Base-by-base conservation (phyloP, 805 yeast genomes). In the Yarrowia deformans region DNA sequence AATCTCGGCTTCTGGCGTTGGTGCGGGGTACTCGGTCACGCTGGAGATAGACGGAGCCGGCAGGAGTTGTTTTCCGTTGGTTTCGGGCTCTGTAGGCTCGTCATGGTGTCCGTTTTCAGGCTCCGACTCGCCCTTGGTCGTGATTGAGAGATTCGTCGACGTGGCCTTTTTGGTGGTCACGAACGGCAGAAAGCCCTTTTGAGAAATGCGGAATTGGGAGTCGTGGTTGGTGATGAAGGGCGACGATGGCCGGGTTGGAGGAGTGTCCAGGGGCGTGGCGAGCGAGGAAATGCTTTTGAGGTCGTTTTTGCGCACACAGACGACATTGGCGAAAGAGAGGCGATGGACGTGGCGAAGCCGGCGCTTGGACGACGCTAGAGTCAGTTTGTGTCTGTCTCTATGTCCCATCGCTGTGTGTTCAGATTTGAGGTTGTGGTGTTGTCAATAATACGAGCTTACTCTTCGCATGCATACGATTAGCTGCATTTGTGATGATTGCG, bases 331-430 rank as follows among this genome's bases (percentile, higher is more conserved):
- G 18, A 63, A 63, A 8, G 56, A 63, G 13, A 63, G n/a, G 18
- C 68, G 55, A 32, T 48, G 55, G 34, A 63, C 56, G 68, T 63
- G 68, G 29, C 68, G 55, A 6, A 63, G 56, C 34, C 68, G 68
- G 37, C 68, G 43, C 50, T 63, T 48, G 68, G 56, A 63, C 55
- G 68, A 40, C 45, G 68, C 68, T 29, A 63, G 68, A 63, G 56
- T 63, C 68, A 48, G 68, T 32, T 63, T 63, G 45, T 63, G 68
- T 63, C 68, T 60, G 66, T 60, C 66, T 60, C 66, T 45, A 45
- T 18, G 52, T 29, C 66, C 52, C 66, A 60, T 60, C 46, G 50
- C 46, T n/a, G 50, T 14, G 18, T 7, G 49, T 43, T 9, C 23
- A 8, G 10, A 35, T 5, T 12, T 12, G 56, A 14, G 5, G 43